Percentiles rank a stretch among this genome's conserved stretches.
Conservation (phyloP, 495 filamentous ascomycete species). For the Penicillium pancosmium region DNA sequence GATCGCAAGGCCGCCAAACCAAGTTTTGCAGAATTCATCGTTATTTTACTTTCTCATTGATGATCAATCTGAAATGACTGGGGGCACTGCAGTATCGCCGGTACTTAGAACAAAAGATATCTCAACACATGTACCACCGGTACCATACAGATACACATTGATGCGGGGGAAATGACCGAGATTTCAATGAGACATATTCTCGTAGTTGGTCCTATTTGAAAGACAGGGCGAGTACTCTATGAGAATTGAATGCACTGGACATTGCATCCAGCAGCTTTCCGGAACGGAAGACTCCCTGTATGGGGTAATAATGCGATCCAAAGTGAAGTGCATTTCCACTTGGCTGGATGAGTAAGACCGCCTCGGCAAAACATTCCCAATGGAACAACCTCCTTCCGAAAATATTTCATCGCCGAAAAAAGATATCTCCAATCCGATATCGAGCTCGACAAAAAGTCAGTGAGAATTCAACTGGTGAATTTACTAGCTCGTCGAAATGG, state of each 20-base stretch:
- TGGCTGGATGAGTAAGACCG: neutral
- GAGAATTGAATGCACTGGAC: neutral
- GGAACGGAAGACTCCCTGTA: neutral
- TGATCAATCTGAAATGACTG: neutral
- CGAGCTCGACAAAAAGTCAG: neutral
- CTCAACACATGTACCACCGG: no score
- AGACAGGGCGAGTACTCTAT: neutral
- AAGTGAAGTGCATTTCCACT: neutral
- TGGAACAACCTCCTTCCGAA: constrained; percentile 21
- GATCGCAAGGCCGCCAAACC: neutral
- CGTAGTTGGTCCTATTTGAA: neutral
- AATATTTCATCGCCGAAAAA: constrained; percentile 12
- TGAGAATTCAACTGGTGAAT: neutral
- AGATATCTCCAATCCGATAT: neutral
- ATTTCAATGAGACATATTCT: neutral
- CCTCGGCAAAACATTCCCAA: constrained; percentile 14
- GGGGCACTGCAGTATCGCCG: no score
- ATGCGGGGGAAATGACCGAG: no score
- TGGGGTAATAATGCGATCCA: neutral
- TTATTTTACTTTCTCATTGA: neutral
- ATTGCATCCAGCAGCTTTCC: neutral
- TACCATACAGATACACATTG: no score
- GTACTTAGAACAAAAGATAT: no score
- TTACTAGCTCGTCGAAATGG: constrained; percentile 49
- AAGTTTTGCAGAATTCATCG: neutral